These are phyloP conservation scores for Delitschia confertaspora DNA, from an alignment of 495 filamentous ascomycete genomes.

Conservation along the genomic window DNA sequence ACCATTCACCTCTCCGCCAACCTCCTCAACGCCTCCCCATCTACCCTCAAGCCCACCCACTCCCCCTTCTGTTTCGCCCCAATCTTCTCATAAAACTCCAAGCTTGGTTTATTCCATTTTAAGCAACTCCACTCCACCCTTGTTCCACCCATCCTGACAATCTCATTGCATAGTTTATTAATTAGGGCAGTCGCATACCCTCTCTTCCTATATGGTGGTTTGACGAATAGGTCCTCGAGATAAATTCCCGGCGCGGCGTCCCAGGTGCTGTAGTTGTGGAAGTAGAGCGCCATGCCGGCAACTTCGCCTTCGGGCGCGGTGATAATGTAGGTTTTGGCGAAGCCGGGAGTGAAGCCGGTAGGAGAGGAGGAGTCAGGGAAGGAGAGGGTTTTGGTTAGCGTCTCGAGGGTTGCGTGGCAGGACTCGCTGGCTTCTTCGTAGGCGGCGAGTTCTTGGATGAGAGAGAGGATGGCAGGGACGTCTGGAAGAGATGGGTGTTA, in stretches of 20 bases:
- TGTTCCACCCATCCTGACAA: constrained; percentile 58
- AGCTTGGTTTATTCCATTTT: constrained; percentile 82
- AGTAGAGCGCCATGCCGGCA: constrained; percentile 58
- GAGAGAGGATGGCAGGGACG: constrained; percentile 65
- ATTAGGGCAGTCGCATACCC: constrained; percentile 76
- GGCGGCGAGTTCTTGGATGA: constrained; percentile 81
- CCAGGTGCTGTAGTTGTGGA: constrained; percentile 79
- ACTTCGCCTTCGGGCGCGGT: constrained; percentile 28
- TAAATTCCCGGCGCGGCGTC: constrained; percentile 78
- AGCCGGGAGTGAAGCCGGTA: constrained; percentile 30
- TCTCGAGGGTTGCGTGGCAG: constrained; percentile 69
- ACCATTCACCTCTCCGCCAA: constrained; percentile 16
- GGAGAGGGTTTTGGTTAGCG: constrained; percentile 68
- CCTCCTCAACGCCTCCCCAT: constrained; percentile 53
- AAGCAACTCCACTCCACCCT: constrained; percentile 90
- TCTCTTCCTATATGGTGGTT: constrained; percentile 55
- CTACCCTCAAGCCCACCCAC: constrained; percentile 88
- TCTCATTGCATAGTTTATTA: constrained; percentile 65
- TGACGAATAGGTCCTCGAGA: constrained; percentile 86
- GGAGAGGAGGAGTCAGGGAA: constrained; percentile 41
- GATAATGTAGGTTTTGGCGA: constrained; percentile 37
- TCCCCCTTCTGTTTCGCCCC: constrained; percentile 76
- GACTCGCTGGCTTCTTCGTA: constrained; percentile 70
- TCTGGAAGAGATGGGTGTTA: constrained; percentile 50
- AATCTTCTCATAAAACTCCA: constrained; percentile 75